Conservation (phyloP, 1,284 basidiomycete genomes). For the Ganoderma lingzhi region DNA sequence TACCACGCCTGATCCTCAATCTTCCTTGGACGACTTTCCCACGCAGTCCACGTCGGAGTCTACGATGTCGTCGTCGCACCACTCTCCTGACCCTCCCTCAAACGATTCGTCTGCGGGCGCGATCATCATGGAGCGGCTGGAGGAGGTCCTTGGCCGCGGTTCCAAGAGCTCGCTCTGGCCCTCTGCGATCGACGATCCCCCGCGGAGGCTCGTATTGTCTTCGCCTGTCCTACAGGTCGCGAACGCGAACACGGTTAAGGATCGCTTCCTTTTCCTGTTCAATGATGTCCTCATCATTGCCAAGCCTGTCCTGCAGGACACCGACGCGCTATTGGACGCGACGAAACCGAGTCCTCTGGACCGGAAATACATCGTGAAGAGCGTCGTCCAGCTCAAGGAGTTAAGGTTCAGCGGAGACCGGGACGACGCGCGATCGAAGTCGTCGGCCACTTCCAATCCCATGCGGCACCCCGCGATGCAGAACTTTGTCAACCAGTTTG, state of each 20-base stretch:
- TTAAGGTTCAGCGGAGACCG: conserved; percentile 74
- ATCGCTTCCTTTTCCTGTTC: conserved; percentile 96
- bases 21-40: conserved; percentile 69
- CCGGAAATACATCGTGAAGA: conserved; percentile 88
- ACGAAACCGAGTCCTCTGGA: conserved; percentile 77
- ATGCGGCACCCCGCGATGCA: conserved; percentile 67
- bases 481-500: conserved; percentile 79
- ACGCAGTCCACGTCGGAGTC: conserved; percentile 55
- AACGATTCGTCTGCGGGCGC: conserved; percentile 46
- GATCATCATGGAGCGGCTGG: conserved; percentile 69
- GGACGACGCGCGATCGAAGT: conserved; percentile 59
- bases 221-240: conserved; percentile 94
- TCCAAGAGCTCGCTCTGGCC: conserved; percentile 69
- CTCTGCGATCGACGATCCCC: conserved; percentile 81
- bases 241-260: conserved; percentile 93
- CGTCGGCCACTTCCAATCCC: conserved; percentile 45
- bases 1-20: conserved; percentile 76
- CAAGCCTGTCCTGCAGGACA: conserved; percentile 72
- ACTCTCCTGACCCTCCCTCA: conserved; percentile 44
- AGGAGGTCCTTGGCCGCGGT: conserved; percentile 69
- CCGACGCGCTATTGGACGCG: conserved; percentile 64
- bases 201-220: conserved; percentile 84
- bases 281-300: conserved; percentile 92
- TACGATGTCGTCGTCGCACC: conserved; percentile 53
- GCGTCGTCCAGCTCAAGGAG: conserved; percentile 81